phyloP scores from a whole-genome alignment of 169 alveolate genomes.

The Perkinsus chesapeaki region DNA sequence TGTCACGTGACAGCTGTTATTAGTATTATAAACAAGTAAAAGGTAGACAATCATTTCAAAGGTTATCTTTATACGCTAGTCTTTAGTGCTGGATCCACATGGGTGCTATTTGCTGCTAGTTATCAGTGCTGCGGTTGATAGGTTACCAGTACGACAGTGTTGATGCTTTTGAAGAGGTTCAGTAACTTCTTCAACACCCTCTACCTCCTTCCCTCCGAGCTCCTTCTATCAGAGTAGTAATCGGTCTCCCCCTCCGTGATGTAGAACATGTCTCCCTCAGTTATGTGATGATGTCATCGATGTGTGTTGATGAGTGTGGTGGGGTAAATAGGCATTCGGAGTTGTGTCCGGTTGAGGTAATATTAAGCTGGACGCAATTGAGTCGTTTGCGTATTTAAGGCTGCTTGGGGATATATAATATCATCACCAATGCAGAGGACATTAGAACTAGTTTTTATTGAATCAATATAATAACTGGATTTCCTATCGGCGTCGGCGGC shows the following conservation, averaged over 20 bases:
- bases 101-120: too few relatives aligned
- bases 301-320: background rate
- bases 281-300: background rate
- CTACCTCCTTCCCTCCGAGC: background rate
- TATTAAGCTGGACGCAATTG: background rate
- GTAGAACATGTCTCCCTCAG: background rate
- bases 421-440: too few relatives aligned
- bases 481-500: too few relatives aligned
- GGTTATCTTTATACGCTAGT: too few relatives aligned
- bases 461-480: too few relatives aligned
- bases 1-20: too few relatives aligned
- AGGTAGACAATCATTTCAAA: too few relatives aligned
- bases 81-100: too few relatives aligned
- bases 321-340: background rate
- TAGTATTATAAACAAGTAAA: too few relatives aligned
- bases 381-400: too few relatives aligned
- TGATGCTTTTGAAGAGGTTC: background rate
- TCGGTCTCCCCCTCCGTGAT: background rate
- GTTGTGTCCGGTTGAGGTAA: background rate
- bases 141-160: background rate
- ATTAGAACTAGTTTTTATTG: too few relatives aligned
- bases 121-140: background rate
- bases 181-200: background rate
- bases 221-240: background rate
- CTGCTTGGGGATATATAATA: too few relatives aligned